phyloP scores from a whole-genome alignment of 352 stramenopile genomes.

The Stramenopiles sp. region DNA sequence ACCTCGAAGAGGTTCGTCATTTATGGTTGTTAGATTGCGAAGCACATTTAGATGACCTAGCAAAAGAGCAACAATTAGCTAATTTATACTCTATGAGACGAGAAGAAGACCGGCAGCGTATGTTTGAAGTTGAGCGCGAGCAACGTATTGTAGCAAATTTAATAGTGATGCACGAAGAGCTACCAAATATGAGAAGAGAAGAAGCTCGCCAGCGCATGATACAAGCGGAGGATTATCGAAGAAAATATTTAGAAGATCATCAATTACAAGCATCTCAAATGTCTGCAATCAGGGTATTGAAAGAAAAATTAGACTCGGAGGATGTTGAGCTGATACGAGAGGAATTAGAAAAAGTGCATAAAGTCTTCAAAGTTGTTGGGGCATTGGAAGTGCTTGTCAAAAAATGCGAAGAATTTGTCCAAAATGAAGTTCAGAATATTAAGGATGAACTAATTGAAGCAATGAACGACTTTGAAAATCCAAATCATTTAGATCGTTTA shows the following conservation, averaged over 20 bases:
- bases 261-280: not conserved
- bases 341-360: slow-evolving; percentile 13
- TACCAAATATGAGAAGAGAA: not conserved
- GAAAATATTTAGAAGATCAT: not conserved
- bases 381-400: slow-evolving; percentile 15
- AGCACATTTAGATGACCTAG: not conserved
- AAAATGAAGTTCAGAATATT: slow-evolving; percentile 20
- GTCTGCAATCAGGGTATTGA: not conserved
- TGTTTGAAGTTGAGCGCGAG: not conserved
- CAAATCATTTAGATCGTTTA: not conserved
- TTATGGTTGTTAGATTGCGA: not conserved
- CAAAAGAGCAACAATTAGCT: not conserved
- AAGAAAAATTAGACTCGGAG: slow-evolving; percentile 13
- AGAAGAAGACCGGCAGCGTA: not conserved
- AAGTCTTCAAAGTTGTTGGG: slow-evolving; percentile 20
- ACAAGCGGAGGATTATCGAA: not conserved
- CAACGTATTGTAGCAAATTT: not conserved
- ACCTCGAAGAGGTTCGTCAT: not conserved
- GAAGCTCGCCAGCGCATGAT: not conserved
- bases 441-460: not conserved
- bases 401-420: slow-evolving; percentile 14
- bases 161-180: not conserved
- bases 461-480: not conserved
- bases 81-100: not conserved
- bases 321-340: slow-evolving; percentile 14